A percentile compares a stretch with the other conserved stretches of the same genome.
Evolutionary conservation across 768 basidiomycete species (phyloP).

Genomic region (Collybia mongolica): DNA sequence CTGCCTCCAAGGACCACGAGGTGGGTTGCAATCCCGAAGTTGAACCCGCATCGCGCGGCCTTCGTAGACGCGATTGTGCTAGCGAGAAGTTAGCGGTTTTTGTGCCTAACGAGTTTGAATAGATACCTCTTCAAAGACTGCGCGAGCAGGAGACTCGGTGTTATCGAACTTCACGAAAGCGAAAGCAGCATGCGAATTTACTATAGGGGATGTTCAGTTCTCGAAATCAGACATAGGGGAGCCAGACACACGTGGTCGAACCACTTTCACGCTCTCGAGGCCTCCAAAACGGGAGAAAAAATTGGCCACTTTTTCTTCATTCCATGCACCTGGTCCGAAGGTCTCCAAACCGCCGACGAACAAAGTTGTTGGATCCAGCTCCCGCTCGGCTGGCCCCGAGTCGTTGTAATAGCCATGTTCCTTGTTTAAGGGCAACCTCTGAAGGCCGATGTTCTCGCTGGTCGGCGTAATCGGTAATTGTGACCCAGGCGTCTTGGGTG

Average conservation of each 20-base stretch:
- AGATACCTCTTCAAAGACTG: constrained; percentile 62
- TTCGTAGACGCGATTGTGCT: constrained; percentile 71
- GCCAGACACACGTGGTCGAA: constrained; percentile 54
- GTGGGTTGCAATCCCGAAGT: constrained; percentile 64
- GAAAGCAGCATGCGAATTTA: constrained; percentile 65
- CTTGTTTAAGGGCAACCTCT: constrained; percentile 22
- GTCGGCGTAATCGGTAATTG: constrained; percentile 50
- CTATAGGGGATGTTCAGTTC: constrained; percentile 28
- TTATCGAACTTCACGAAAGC: constrained; percentile 76
- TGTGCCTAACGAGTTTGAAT: background rate
- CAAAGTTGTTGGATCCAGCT: constrained; percentile 65
- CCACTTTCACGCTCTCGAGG: constrained; percentile 62
- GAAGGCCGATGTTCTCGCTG: constrained; percentile 32
- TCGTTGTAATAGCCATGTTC: constrained; percentile 18
- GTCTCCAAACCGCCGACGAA: constrained; percentile 79
- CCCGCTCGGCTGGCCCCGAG: constrained; percentile 26
- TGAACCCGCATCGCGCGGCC: constrained; percentile 77
- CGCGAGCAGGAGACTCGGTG: constrained; percentile 61
- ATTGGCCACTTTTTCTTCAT: constrained; percentile 55
- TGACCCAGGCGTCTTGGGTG: constrained; percentile 48
- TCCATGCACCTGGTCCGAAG: constrained; percentile 63
- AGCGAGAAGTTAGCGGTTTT: constrained; percentile 5
- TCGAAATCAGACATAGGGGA: background rate
- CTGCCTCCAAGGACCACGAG: constrained; percentile 47
- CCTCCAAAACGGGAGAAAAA: constrained; percentile 67